A percentile compares a stretch with the other conserved stretches of the same genome.
phyloP scores from a whole-genome alignment of 495 filamentous ascomycete species.

The Podospora pseudoanserina region DNA sequence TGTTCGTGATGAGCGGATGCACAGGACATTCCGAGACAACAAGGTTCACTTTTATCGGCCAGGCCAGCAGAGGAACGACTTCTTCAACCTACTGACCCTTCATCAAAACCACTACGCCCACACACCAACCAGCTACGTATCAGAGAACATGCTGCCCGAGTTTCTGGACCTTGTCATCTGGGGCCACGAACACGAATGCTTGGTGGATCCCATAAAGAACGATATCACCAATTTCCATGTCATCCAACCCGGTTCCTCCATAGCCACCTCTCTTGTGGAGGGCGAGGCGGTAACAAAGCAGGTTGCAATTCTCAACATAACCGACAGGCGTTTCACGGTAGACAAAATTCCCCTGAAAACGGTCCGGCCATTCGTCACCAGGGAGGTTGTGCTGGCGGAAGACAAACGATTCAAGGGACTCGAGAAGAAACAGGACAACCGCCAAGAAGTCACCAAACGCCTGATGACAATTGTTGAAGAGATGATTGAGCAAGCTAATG shows the following conservation, averaged over 20 bases:
- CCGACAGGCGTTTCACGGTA: slow-evolving; percentile 74
- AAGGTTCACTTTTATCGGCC: slow-evolving; percentile 93
- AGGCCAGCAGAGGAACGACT: slow-evolving; percentile 75
- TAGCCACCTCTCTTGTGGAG: slow-evolving; percentile 85
- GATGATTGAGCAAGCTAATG: slow-evolving; percentile 80
- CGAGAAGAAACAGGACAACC: slow-evolving; percentile 76
- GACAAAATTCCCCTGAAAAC: slow-evolving; percentile 81
- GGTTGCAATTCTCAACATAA: slow-evolving; percentile 79
- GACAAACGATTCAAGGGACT: slow-evolving; percentile 74
- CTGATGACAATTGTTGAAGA: slow-evolving; percentile 75
- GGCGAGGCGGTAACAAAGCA: slow-evolving; percentile 93
- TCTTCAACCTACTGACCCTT: slow-evolving; percentile 94
- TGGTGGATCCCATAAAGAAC: slow-evolving; percentile 78
- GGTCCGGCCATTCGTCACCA: slow-evolving; percentile 86
- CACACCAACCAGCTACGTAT: slow-evolving; percentile 83
- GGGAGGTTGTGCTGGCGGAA: slow-evolving; percentile 72
- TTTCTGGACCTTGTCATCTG: slow-evolving; percentile 91
- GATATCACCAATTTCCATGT: slow-evolving; percentile 87
- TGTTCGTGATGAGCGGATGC: slow-evolving; percentile 90
- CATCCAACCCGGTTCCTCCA: slow-evolving; percentile 95
- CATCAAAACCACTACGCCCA: slow-evolving; percentile 96
- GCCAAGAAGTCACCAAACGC: slow-evolving; percentile 69
- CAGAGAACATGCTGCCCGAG: slow-evolving; percentile 88
- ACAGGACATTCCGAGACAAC: slow-evolving; percentile 86
- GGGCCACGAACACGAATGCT: slow-evolving; percentile 97